These are phyloP conservation scores for Myxozyma monticola DNA, from an alignment of 805 yeast genomes.

Conservation along the genomic window DNA sequence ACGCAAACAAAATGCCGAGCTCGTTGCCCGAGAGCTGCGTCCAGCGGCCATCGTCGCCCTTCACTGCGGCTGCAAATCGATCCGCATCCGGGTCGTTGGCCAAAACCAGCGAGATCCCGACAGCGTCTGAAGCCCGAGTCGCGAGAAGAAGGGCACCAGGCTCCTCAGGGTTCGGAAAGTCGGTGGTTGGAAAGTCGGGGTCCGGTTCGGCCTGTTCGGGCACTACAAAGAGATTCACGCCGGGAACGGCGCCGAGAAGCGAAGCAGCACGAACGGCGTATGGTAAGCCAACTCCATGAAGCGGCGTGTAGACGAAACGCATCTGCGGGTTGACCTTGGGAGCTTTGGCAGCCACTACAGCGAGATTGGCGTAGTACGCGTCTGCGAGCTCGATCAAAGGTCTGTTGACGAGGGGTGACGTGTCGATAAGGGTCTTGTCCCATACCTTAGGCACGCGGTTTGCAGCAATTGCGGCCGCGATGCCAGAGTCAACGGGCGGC, in stretches of 20 bases:
- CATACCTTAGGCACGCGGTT: slow-evolving; percentile 62
- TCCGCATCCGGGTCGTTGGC: slow-evolving; percentile 99
- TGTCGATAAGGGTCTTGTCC: slow-evolving; percentile 42
- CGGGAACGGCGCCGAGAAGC: slow-evolving; percentile 41
- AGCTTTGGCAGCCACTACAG: slow-evolving; percentile 18
- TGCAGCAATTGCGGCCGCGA: slow-evolving; percentile 61
- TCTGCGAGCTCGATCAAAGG: slow-evolving; percentile 19
- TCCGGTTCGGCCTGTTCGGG: slow-evolving; percentile 71
- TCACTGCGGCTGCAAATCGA: slow-evolving; percentile 79
- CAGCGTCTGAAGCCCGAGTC: slow-evolving; percentile 56
- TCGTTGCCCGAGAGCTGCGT: slow-evolving; percentile 87
- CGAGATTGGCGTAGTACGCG: slow-evolving; percentile 18
- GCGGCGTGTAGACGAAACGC: slow-evolving; percentile 80
- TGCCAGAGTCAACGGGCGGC: slow-evolving; percentile 81
- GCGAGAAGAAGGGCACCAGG: slow-evolving; percentile 84
- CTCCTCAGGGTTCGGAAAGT: slow-evolving; percentile 95
- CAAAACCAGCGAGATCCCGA: slow-evolving; percentile 56
- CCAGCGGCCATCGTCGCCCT: slow-evolving; percentile 53
- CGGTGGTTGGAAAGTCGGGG: slow-evolving; percentile 82
- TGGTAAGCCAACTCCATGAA: slow-evolving; percentile 91
- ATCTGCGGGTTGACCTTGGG: slow-evolving; percentile 36
- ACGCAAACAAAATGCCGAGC: slow-evolving; percentile 81
- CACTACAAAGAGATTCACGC: slow-evolving; percentile 47
- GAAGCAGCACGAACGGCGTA: slow-evolving; percentile 50
- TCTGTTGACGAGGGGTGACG: slow-evolving; percentile 20